Conservation (phyloP, 2,329 filamentous ascomycete genomes). For the Dactylellina sp. region DNA sequence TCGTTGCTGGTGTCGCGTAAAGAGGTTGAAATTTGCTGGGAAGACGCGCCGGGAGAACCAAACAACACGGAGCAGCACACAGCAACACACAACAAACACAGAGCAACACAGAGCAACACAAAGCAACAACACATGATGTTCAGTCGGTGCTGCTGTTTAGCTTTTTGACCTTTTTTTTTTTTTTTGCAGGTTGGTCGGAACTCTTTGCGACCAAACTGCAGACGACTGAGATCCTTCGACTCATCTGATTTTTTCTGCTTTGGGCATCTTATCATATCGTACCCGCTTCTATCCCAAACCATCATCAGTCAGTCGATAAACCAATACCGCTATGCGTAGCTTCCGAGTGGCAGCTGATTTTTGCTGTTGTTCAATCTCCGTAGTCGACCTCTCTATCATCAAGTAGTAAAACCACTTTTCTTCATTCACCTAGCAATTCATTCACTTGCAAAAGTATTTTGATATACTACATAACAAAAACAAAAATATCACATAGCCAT, state of each 20-base stretch:
- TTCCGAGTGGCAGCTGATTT: slow-evolving; percentile 52
- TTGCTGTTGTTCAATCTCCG: slow-evolving; percentile 40
- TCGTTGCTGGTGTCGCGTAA: slow-evolving; percentile 6
- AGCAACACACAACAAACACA: slow-evolving; percentile 19
- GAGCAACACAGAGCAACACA: not conserved
- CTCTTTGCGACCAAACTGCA: too few relatives aligned
- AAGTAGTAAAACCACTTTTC: slow-evolving; percentile 18
- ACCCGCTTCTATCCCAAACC: not conserved
- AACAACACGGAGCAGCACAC: too few relatives aligned
- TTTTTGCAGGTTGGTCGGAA: too few relatives aligned
- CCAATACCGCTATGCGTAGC: slow-evolving; percentile 50
- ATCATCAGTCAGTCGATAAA: slow-evolving; percentile 37
- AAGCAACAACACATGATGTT: slow-evolving; percentile 11
- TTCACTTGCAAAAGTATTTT: not conserved
- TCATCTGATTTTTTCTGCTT: not conserved
- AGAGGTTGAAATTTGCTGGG: slow-evolving; percentile 18
- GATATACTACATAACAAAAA: not conserved
- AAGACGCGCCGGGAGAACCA: slow-evolving; percentile 54
- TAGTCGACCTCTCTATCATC: slow-evolving; percentile 51
- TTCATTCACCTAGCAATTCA: not conserved
- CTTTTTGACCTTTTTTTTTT: too few relatives aligned
- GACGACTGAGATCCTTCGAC: slow-evolving; percentile 2
- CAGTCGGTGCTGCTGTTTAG: too few relatives aligned
- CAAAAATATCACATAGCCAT: slow-evolving; percentile 11
- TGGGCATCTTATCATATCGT: not conserved